Conservation (phyloP, 805 yeast species). For the Kluyveromyces aestuarii region DNA sequence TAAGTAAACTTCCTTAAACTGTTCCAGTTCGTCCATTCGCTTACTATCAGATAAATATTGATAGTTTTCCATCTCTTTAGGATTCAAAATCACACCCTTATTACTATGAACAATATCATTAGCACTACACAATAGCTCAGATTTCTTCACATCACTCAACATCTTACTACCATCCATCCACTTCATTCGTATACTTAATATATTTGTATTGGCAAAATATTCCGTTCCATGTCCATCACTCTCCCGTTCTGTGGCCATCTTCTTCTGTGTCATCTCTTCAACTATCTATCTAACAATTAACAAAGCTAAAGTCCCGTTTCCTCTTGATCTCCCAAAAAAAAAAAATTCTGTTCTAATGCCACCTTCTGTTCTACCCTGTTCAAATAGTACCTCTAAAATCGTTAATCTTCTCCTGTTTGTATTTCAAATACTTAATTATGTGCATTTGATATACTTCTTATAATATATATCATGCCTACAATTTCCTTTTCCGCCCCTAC, state of each 20-base stretch:
- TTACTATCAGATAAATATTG: slow-evolving; percentile 20
- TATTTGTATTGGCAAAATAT: slow-evolving; percentile 23
- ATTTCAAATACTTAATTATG: no score
- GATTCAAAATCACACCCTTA: slow-evolving; percentile 16
- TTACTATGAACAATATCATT: slow-evolving; percentile 8
- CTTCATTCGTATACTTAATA: slow-evolving; percentile 19
- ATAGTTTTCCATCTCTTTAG: slow-evolving; percentile 21
- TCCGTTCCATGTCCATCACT: slow-evolving; percentile 10
- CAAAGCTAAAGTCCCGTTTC: background rate
- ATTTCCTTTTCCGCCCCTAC: background rate
- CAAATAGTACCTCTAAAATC: background rate
- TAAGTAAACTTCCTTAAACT: slow-evolving; percentile 14
- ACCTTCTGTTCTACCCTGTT: background rate
- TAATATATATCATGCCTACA: background rate
- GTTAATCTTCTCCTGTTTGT: background rate
- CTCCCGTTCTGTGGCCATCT: background rate
- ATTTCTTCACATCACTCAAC: slow-evolving; percentile 2
- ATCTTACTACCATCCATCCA: slow-evolving; percentile 7
- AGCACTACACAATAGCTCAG: slow-evolving; percentile 3
- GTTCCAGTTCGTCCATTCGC: slow-evolving; percentile 14
- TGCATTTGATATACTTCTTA: no score
- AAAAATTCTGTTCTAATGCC: background rate
- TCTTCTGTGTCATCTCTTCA: background rate
- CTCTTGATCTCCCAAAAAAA: background rate
- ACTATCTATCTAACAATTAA: background rate